Evolutionary conservation across 192 early-diverging fungal species (phyloP), one percentile per base, ranked within the genome.

Genomic region (Chytriomyces sp.): DNA sequence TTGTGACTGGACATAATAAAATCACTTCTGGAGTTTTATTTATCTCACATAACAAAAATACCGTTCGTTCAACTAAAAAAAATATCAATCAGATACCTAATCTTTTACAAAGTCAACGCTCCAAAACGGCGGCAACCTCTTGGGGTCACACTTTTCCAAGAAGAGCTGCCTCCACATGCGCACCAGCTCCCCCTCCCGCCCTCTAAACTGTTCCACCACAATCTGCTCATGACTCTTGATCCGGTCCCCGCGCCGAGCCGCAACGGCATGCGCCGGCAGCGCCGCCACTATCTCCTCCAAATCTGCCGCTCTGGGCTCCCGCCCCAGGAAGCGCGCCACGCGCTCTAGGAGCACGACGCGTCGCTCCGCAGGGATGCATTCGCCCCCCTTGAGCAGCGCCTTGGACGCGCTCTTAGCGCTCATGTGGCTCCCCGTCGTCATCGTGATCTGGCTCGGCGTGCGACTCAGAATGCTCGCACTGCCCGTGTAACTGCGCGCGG

Each of bases 91-190:
- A 14, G 44, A n/a, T 49, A 19, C 19, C 56, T 28, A 19, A 14
- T 58, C 56, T 36, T 61, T 61, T 10, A 61, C 59, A 61, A 61
- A 61, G 12, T 36, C 59, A 31, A 61, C 59, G 2, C 59, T 61
- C 59, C 59, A 61, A 61, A 61, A 61, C 19, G 7, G 7, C 7
- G 59, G 59, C 12, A 61, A 37, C n/a, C 10, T 17, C 30, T 37
- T 7, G 14, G 59, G 59, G 7, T 61, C 33, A 25, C 59, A 61
- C 0, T 31, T 33, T 36, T 61, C 59, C 31, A 61, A 14, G 33
- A 61, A 61, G 32, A 61, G n/a, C 2, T 7, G 7, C 59, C 59
- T 30, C 59, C 59, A 61, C 38, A n/a, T 28, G 2, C 10, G 14
- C 7, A 36, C 36, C 28, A 61, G 36, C 38, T 61, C 59, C 32